These are phyloP conservation scores for Vanilla planifolia DNA, from an alignment of 106 monocot genomes.

Conservation along the genomic window DNA sequence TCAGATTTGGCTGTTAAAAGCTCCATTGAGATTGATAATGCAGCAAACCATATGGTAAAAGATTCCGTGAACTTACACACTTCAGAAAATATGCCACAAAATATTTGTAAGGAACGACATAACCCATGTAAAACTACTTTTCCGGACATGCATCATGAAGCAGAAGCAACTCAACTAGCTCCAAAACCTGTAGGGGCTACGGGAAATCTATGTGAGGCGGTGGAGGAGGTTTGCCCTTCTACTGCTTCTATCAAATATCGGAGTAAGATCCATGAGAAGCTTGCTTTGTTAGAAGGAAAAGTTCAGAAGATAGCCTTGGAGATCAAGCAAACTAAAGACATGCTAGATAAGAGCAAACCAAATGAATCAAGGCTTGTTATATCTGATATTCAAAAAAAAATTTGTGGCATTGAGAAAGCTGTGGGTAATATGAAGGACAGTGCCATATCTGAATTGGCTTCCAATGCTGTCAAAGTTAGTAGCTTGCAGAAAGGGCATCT, in stretches of 20 bases:
- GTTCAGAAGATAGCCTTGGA: slow-evolving; percentile 93
- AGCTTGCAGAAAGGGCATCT: slow-evolving; percentile 6
- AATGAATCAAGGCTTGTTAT: slow-evolving; percentile 71
- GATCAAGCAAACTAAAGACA: slow-evolving; percentile 86
- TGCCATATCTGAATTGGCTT: slow-evolving; percentile 11
- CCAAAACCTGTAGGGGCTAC: slow-evolving; percentile 25
- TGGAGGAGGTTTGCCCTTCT: slow-evolving; percentile 10
- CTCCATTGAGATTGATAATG: not conserved
- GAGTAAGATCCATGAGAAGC: slow-evolving; percentile 80
- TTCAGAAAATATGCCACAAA: not conserved
- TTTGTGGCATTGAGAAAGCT: slow-evolving; percentile 77
- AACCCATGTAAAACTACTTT: not conserved
- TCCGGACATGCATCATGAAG: not conserved
- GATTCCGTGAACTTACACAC: not conserved
- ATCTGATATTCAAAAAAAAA: slow-evolving; percentile 82
- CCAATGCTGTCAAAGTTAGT: slow-evolving; percentile 14
- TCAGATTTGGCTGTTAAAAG: not conserved
- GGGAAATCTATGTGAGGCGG: slow-evolving; percentile 27
- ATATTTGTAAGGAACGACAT: not conserved
- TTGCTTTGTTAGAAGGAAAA: slow-evolving; percentile 78
- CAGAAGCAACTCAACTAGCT: not conserved
- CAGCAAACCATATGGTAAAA: slow-evolving; percentile 4
- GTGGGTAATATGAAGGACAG: slow-evolving; percentile 55
- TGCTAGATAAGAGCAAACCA: slow-evolving; percentile 70
- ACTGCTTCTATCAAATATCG: slow-evolving; percentile 28